Evolutionary conservation across 306 rosid genomes (phyloP).

Genomic region (Luffa acutangula): DNA sequence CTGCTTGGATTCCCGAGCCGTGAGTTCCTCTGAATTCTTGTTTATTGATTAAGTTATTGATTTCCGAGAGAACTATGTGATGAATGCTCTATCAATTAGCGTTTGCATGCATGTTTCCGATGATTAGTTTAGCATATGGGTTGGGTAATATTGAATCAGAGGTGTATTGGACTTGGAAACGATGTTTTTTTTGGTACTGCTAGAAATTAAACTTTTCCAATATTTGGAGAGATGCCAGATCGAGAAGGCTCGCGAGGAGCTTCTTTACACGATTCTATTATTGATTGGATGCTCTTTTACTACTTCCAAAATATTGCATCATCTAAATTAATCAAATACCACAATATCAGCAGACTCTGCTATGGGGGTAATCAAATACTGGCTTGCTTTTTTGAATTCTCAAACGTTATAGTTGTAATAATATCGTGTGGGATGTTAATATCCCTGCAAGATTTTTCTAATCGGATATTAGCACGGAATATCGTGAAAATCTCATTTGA

Average conservation of each 20-base stretch:
- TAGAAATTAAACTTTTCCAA: background rate
- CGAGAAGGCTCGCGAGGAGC: background rate
- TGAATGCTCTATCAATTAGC: background rate
- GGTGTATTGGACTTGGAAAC: background rate
- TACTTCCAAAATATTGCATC: background rate
- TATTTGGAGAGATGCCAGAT: background rate
- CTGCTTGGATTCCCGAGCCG: constrained; percentile 85
- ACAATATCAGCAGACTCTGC: background rate
- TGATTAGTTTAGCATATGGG: background rate
- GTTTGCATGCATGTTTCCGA: background rate
- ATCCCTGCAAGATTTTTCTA: background rate
- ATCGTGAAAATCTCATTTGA: constrained; percentile 3
- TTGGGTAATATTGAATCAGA: too few species aligned
- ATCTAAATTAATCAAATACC: background rate
- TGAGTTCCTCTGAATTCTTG: constrained; percentile 11
- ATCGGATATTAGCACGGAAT: background rate
- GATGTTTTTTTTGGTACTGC: background rate
- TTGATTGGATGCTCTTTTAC: background rate
- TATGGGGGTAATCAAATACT: background rate
- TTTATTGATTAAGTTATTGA: background rate
- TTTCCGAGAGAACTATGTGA: constrained; percentile 1
- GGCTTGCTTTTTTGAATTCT: background rate
- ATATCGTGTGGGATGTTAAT: background rate
- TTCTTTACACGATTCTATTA: background rate
- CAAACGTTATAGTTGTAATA: background rate